Base-by-base conservation (phyloP, 345 rosid genomes). In the Lagerstroemia speciosa region DNA sequence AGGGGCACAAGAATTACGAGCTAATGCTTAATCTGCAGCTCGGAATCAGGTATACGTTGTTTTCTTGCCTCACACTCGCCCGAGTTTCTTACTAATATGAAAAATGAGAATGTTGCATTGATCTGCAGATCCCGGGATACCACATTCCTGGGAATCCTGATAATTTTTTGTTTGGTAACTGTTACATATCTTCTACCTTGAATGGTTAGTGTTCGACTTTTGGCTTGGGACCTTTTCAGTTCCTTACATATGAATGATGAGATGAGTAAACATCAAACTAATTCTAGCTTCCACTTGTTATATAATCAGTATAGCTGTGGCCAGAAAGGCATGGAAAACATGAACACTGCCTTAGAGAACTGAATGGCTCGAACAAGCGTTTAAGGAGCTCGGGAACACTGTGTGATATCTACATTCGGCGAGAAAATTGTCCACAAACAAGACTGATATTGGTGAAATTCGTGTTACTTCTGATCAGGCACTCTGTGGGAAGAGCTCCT, bases 1-100 rank as follows among this genome's bases (percentile, higher is more conserved):
- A 85, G 82, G 97, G 93, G 3, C 98, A 93, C 48, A 90, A 87
- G 72, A 93, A 93, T 72, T 93, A 91, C 66, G 97, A 93, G 9
- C 89, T 93, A 55, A 93, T 93, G 97, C 98, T 93, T 68, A 93
- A 93, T 81, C 82, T 72, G 32, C 70, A 66, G 73, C 79, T 89
- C 7, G 92, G 90, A 69, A 88, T 89, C 73, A 70, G 78, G 79
- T 83, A 72, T 26, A 5, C 37, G 50, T 62, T 68, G 9, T 26
- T 26, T 4, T 46, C 0, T 6, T 3, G n/a, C 37, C 38, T 61
- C 17, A 41, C 27, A 24, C 14, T 16, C n/a, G n/a, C 19, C 61
- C 0, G 12, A 22, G 11, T 6, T 22, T 66, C 69, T 12, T 48
- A 26, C 57, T n/a, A 6, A 22, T n/a, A 53, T 53, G 60, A 53